Evolutionary conservation across 2,329 filamentous ascomycete species (phyloP).

Genomic region (Trichophyton rubrum): DNA sequence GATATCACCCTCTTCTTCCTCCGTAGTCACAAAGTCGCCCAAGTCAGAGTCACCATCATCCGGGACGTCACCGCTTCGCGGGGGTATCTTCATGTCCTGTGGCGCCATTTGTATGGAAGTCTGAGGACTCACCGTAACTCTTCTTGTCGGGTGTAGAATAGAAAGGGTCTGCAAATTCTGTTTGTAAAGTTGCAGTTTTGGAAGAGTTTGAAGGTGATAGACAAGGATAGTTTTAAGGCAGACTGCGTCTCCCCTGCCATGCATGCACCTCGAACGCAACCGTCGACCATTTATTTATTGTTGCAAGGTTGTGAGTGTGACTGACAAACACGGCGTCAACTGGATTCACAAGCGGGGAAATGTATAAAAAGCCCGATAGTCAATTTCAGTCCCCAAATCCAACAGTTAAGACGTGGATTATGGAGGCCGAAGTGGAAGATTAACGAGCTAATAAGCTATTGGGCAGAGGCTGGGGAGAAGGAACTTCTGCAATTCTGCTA

Average conservation of each 20-base stretch:
- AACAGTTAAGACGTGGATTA: too few relatives aligned
- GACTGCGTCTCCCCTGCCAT: not conserved
- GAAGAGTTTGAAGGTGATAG: not conserved
- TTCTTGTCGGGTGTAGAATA: not conserved
- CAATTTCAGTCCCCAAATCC: too few relatives aligned
- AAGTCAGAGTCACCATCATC: not conserved
- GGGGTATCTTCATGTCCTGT: not conserved
- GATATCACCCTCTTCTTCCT: not conserved
- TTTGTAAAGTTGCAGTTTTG: too few relatives aligned
- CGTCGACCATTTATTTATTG: not conserved
- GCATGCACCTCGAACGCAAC: not conserved
- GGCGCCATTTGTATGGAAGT: not conserved
- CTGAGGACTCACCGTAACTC: not conserved
- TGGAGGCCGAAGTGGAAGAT: too few relatives aligned
- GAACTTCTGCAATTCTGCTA: too few relatives aligned
- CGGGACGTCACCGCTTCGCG: not conserved
- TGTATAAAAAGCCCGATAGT: too few relatives aligned
- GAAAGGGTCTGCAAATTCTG: too few relatives aligned
- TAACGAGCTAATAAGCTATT: too few relatives aligned
- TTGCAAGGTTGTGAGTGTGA: not conserved
- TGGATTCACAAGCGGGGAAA: too few relatives aligned
- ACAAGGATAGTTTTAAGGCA: not conserved
- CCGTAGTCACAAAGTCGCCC: not conserved
- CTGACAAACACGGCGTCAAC: not conserved
- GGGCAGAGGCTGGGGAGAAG: too few relatives aligned